Percentiles rank a stretch among this genome's conserved stretches.
These are phyloP conservation scores for Starmerella roubikii DNA, from an alignment of 805 yeast species.

Conservation along the genomic window DNA sequence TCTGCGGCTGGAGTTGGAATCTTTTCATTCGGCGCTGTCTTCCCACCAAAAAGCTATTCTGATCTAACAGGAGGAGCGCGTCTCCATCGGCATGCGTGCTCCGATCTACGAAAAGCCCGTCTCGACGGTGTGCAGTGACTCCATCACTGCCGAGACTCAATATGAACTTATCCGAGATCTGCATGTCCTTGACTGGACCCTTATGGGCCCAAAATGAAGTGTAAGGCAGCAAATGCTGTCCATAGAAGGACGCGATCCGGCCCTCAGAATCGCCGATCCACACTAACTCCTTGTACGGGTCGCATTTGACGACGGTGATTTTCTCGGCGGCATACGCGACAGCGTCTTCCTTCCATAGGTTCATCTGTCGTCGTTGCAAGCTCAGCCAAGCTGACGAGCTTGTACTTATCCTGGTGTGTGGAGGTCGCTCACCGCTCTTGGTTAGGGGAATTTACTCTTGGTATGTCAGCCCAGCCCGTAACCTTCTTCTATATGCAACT, in stretches of 20 bases:
- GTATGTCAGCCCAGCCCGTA: no score
- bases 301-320: slow-evolving; percentile 28
- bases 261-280: slow-evolving; percentile 67
- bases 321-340: slow-evolving; percentile 22
- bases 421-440: no score
- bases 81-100: slow-evolving; percentile 21
- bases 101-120: slow-evolving; percentile 37
- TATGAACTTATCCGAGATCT: slow-evolving; percentile 45
- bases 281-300: slow-evolving; percentile 38
- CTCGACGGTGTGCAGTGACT: slow-evolving; percentile 40
- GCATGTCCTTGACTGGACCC: slow-evolving; percentile 37
- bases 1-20: slow-evolving; percentile 25
- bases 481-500: no score
- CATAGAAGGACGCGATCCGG: slow-evolving; percentile 31
- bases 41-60: slow-evolving; percentile 27
- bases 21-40: slow-evolving; percentile 24
- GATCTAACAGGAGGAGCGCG: slow-evolving; percentile 19
- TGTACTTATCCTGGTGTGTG: no score
- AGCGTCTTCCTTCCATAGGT: slow-evolving; percentile 21
- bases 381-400: slow-evolving; percentile 1
- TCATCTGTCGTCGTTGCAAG: slow-evolving; percentile 14
- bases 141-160: slow-evolving; percentile 41
- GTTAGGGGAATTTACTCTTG: no score
- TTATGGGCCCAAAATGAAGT: slow-evolving; percentile 43
- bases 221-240: slow-evolving; percentile 40